These are phyloP conservation scores for Avena insularis DNA, from an alignment of 176 grass and related monocot genomes.

Conservation along the genomic window DNA sequence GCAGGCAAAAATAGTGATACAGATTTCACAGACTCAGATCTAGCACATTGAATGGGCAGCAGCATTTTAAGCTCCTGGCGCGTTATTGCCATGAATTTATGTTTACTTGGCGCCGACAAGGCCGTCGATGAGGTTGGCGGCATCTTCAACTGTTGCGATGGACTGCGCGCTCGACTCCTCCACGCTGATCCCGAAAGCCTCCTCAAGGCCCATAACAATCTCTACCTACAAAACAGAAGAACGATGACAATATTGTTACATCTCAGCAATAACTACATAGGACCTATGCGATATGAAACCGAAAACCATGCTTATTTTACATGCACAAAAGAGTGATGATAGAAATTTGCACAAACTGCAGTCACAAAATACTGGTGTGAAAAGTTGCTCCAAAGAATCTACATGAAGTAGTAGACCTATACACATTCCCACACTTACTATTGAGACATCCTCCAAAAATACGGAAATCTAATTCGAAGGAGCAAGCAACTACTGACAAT, in stretches of 20 bases:
- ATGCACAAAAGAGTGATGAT: not conserved
- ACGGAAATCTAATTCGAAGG: not conserved
- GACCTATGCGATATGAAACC: not conserved
- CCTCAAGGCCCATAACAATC: constrained; percentile 70
- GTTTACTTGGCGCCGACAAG: constrained; percentile 33
- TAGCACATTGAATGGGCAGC: constrained; percentile 25
- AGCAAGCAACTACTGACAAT: too few relatives aligned
- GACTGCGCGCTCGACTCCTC: constrained; percentile 53
- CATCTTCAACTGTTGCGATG: constrained; percentile 58
- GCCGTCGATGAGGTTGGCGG: constrained; percentile 55
- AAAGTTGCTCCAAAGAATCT: too few relatives aligned
- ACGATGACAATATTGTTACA: not conserved
- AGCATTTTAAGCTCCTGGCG: not conserved
- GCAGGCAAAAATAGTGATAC: constrained; percentile 10
- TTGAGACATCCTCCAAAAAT: not conserved
- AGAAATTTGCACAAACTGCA: not conserved
- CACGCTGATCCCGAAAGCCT: constrained; percentile 57
- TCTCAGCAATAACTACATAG: not conserved
- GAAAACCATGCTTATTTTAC: not conserved
- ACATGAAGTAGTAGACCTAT: too few relatives aligned
- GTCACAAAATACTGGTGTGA: too few relatives aligned
- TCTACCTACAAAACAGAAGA: constrained; percentile 46
- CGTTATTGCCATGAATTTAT: not conserved
- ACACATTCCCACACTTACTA: too few relatives aligned
- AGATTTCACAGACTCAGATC: constrained; percentile 33